Percentiles rank a stretch among this genome's conserved stretches.
Evolutionary conservation across 805 yeast genomes (phyloP).

Genomic region (Kluyveromyces lactis): DNA sequence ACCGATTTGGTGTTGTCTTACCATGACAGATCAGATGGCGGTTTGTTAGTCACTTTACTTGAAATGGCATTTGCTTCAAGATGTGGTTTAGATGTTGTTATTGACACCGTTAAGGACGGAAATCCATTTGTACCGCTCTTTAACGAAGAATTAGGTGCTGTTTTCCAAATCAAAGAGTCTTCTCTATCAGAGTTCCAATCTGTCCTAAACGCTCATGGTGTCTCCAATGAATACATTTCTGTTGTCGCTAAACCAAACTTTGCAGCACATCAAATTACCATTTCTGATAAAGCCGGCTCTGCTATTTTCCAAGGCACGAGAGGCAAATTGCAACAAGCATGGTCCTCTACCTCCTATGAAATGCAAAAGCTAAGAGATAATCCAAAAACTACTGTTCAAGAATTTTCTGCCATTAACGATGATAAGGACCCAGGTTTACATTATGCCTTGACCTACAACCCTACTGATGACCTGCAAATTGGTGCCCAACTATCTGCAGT

Average conservation of each 20-base stretch:
- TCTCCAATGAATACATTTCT: constrained; percentile 45
- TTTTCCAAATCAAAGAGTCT: constrained; percentile 67
- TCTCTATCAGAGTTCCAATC: constrained; percentile 48
- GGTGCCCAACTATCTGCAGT: constrained; percentile 15
- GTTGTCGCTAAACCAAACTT: constrained; percentile 65
- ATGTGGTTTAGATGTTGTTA: constrained; percentile 60
- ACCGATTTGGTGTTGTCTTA: constrained; percentile 67
- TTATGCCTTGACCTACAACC: constrained; percentile 67
- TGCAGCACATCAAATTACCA: constrained; percentile 38
- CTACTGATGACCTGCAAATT: constrained; percentile 40
- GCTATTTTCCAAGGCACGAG: constrained; percentile 48
- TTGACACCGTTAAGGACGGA: constrained; percentile 31
- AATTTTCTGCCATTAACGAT: constrained; percentile 64
- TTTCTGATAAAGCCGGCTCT: constrained; percentile 33
- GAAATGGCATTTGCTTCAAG: constrained; percentile 98
- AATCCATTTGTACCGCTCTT: constrained; percentile 54
- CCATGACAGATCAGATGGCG: constrained; percentile 97
- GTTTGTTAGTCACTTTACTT: constrained; percentile 69
- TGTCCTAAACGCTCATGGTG: constrained; percentile 50
- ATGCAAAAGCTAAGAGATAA: constrained; percentile 91
- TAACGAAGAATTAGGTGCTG: constrained; percentile 93
- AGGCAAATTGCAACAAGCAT: constrained; percentile 64
- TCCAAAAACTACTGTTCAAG: constrained; percentile 85
- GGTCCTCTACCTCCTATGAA: constrained; percentile 85
- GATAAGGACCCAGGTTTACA: constrained; percentile 85